Percentiles rank a stretch among this genome's conserved stretches.
phyloP scores from a whole-genome alignment of 495 filamentous ascomycete species.

The Neurospora sublineolata region DNA sequence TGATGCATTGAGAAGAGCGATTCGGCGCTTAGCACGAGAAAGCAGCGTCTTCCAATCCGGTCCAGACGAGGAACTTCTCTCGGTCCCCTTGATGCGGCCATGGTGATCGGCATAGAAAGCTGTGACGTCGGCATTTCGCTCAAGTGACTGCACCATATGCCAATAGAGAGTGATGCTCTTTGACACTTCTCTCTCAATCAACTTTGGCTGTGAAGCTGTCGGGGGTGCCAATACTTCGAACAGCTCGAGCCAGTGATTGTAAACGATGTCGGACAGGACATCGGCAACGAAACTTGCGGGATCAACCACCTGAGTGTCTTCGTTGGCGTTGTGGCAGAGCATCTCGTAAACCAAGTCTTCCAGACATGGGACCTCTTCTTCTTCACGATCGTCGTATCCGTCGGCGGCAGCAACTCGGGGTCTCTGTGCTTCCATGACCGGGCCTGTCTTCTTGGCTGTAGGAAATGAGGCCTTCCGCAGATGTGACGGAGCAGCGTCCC shows the following conservation, averaged over 20 bases:
- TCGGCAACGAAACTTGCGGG: background rate
- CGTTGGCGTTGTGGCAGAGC: conserved; percentile 3
- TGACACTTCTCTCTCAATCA: background rate
- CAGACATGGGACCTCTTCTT: conserved; percentile 10
- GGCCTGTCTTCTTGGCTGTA: background rate
- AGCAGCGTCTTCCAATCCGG: conserved; percentile 20
- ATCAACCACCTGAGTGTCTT: conserved; percentile 1
- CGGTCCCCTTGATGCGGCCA: background rate
- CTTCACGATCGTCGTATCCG: background rate
- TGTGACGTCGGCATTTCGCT: conserved; percentile 18
- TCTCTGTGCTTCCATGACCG: background rate
- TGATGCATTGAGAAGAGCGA: conserved; percentile 8
- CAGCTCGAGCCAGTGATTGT: conserved; percentile 25
- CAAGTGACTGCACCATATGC: conserved; percentile 21
- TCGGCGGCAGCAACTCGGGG: background rate
- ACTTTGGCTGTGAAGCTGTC: background rate
- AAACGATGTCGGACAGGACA: conserved; percentile 16
- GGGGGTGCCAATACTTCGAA: conserved; percentile 19
- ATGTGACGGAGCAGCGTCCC: background rate
- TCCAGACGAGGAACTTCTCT: background rate
- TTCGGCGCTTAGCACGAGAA: conserved; percentile 15
- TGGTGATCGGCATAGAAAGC: background rate
- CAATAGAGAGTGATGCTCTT: conserved; percentile 11
- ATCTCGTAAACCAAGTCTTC: conserved; percentile 15
- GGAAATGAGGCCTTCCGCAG: conserved; percentile 4